Evolutionary conservation across 805 yeast genomes (phyloP).

Genomic region (Suhomyces xylopsoci): DNA sequence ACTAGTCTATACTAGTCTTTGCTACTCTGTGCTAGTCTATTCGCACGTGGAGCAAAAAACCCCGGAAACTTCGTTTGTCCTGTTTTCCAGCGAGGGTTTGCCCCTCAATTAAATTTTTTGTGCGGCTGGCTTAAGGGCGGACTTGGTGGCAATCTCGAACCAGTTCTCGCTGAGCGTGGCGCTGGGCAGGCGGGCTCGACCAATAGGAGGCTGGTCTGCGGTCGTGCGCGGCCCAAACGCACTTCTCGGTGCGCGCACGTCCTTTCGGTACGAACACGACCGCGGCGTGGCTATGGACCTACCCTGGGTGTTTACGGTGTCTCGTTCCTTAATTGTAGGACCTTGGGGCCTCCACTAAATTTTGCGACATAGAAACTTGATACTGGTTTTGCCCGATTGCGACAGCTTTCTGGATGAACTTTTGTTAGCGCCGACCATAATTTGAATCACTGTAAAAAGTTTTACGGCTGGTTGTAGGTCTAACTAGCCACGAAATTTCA

Average conservation of each 20-base stretch:
- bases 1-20: too few species aligned
- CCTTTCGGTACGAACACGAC: not conserved
- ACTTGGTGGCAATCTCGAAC: not conserved
- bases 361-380: not conserved
- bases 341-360: not conserved
- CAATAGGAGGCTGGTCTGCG: not conserved
- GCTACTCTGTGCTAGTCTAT: too few species aligned
- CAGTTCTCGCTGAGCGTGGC: not conserved
- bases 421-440: not conserved
- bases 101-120: not conserved
- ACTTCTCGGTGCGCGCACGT: not conserved
- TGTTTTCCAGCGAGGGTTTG: conserved; percentile 7
- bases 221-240: not conserved
- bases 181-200: not conserved
- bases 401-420: not conserved
- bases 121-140: not conserved
- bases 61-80: conserved; percentile 18
- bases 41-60: conserved; percentile 9
- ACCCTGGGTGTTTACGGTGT: not conserved
- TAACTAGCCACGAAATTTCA: not conserved
- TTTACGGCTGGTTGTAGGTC: not conserved
- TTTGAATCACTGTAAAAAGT: not conserved
- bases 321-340: not conserved
- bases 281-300: not conserved
- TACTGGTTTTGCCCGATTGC: not conserved